phyloP scores from a whole-genome alignment of 2,329 filamentous ascomycete genomes.

The Xylariaceae sp. region DNA sequence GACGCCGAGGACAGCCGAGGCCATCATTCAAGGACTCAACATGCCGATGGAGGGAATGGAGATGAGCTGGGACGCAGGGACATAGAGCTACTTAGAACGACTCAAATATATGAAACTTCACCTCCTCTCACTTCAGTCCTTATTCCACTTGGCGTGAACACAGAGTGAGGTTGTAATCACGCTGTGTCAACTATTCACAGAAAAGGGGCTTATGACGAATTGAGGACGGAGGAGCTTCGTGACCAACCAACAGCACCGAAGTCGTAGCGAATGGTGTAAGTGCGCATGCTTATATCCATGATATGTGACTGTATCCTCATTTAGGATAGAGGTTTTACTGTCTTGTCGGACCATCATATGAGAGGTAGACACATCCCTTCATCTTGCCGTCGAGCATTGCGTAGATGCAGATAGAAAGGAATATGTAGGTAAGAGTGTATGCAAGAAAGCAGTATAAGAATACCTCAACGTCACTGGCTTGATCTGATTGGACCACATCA shows the following conservation, averaged over 20 bases:
- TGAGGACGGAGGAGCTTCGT: not conserved
- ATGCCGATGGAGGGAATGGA: slow-evolving; percentile 56
- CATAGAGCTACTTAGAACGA: slow-evolving; percentile 19
- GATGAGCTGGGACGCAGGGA: slow-evolving; percentile 42
- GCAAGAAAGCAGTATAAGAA: not conserved
- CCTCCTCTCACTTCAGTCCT: not conserved
- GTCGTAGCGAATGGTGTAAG: not conserved
- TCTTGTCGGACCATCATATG: no score
- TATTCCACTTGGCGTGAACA: not conserved
- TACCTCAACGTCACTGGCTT: not conserved
- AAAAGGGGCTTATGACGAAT: not conserved
- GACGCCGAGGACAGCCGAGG: slow-evolving; percentile 49
- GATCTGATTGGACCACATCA: not conserved
- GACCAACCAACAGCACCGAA: slow-evolving; percentile 2
- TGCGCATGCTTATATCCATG: no score
- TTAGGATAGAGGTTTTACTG: no score
- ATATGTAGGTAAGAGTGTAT: not conserved
- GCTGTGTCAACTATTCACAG: not conserved
- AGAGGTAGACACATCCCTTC: no score
- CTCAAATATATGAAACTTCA: not conserved
- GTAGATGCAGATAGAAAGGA: no score
- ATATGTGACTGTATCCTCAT: no score
- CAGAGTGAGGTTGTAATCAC: not conserved
- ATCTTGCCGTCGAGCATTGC: no score
- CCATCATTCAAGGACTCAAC: slow-evolving; percentile 51